Evolutionary conservation across 2,329 filamentous ascomycete species (phyloP).

Genomic region (Ceratocystis papillata): DNA sequence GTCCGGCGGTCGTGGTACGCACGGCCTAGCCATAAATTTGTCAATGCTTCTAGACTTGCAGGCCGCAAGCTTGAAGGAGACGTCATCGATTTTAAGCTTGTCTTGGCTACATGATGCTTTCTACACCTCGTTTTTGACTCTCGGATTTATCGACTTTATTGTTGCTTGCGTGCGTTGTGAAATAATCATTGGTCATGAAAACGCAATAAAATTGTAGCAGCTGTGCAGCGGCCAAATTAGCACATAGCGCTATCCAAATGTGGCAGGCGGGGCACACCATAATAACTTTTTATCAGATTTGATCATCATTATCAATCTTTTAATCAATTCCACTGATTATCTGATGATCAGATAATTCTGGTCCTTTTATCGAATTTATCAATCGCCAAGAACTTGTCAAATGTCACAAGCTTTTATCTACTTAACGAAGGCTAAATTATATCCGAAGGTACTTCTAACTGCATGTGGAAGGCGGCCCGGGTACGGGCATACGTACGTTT

Average conservation of each 20-base stretch:
- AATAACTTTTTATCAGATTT: not conserved
- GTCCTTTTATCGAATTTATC: slow-evolving; percentile 15
- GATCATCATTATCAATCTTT: slow-evolving; percentile 7
- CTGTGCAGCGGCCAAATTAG: not conserved
- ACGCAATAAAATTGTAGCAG: not conserved
- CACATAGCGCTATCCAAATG: not conserved
- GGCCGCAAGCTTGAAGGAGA: not conserved
- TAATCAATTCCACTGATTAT: slow-evolving; percentile 17
- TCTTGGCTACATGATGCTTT: not conserved
- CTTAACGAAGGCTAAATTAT: not conserved
- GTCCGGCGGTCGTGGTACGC: no score
- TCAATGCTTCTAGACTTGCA: not conserved
- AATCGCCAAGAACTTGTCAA: not conserved
- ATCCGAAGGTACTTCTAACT: slow-evolving; percentile 1
- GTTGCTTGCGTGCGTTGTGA: not conserved
- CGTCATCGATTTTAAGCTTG: not conserved
- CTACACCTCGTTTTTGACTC: not conserved
- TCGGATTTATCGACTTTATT: not conserved
- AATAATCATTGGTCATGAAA: not conserved
- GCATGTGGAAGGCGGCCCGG: not conserved
- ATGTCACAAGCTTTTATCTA: not conserved
- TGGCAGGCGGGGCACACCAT: not conserved
- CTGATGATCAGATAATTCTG: slow-evolving; percentile 19
- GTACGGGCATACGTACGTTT: not conserved
- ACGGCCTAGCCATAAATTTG: not conserved